Base-by-base conservation (phyloP, 2,329 filamentous ascomycete species). In the Paecilomyces dactylethromorphus region DNA sequence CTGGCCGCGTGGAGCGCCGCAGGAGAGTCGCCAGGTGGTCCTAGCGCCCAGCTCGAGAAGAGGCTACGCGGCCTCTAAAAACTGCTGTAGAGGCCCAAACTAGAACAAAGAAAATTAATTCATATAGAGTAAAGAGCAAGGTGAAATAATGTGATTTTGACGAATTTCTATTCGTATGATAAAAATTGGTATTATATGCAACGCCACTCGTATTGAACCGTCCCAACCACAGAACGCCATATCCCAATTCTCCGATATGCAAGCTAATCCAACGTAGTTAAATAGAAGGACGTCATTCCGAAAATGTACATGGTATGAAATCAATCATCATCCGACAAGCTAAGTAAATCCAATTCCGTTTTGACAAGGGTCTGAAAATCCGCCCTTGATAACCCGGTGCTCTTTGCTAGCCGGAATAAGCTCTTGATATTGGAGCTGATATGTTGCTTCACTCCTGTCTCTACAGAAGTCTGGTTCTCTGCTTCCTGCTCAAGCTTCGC, bases 351-450 rank as follows among this genome's bases (percentile, higher is more conserved):
- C 65, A 87, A 67, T 67, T 88, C 85, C 52, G 78, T 80, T 68
- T 77, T 76, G n/a, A 87, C 79, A 54, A 87, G 74, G 26, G 79
- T 72, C 68, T 84, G 80, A 69, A 88, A 88, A 59, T 87, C 85
- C 22, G 76, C 74, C 39, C 81, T 74, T 18, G 81, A 78, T 63
- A 88, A 84, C 1, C 85, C 85, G 2, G 81, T 81, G 26, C 79
- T 79, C 65, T 78, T 81, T 1, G 84, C 84, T 57, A 88, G 69
- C 2, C 84, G 79, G 71, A 84, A 87, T 67, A 88, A 69, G 66
- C 83, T 86, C 74, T 87, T 87, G 65, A 88, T 78, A 63, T 83
- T 84, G 1, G 82, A 84, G 61, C 82, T 79, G 58, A 88, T 85
- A 64, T 88, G 85, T 67, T 86, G 83, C 64, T 84, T 82, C 54